Evolutionary conservation across 108 stramenopile species (phyloP).

Genomic region (Stephanodiscus minutulus): DNA sequence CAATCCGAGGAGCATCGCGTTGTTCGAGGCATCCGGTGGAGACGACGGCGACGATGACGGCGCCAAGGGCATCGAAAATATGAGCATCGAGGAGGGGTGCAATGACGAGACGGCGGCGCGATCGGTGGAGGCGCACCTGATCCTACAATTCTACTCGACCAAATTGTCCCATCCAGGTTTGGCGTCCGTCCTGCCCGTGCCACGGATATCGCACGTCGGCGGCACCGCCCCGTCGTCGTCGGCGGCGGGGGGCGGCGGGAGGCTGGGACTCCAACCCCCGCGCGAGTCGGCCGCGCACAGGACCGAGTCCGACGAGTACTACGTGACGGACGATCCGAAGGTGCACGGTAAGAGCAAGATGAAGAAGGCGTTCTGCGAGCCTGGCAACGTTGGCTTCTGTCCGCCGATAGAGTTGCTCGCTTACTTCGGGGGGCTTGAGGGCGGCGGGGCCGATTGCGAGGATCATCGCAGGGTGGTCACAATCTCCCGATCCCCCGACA

Average conservation of each 20-base stretch:
- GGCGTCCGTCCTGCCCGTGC: constrained; percentile 26
- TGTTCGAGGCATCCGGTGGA: constrained; percentile 41
- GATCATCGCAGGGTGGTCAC: constrained; percentile 51
- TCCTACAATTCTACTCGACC: constrained; percentile 44
- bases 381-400: constrained; percentile 85
- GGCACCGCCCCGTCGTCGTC: neutral
- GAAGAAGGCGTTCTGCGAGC: constrained; percentile 99
- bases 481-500: constrained; percentile 75
- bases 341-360: constrained; percentile 95
- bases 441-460: constrained; percentile 20
- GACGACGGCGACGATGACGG: constrained; percentile 38
- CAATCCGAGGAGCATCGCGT: constrained; percentile 64
- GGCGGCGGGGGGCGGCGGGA: neutral
- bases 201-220: constrained; percentile 21
- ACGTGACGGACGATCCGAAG: constrained; percentile 84
- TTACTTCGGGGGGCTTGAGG: constrained; percentile 58
- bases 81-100: constrained; percentile 57
- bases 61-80: constrained; percentile 44
- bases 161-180: constrained; percentile 38
- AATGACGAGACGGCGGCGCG: constrained; percentile 18
- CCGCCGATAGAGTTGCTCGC: constrained; percentile 82
- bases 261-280: constrained; percentile 50
- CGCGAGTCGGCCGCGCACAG: constrained; percentile 75
- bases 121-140: constrained; percentile 43
- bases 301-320: constrained; percentile 87